Evolutionary conservation across 139 green algal species (phyloP), one percentile per base, ranked within the genome.

Genomic region (Klebsormidium nitens): DNA sequence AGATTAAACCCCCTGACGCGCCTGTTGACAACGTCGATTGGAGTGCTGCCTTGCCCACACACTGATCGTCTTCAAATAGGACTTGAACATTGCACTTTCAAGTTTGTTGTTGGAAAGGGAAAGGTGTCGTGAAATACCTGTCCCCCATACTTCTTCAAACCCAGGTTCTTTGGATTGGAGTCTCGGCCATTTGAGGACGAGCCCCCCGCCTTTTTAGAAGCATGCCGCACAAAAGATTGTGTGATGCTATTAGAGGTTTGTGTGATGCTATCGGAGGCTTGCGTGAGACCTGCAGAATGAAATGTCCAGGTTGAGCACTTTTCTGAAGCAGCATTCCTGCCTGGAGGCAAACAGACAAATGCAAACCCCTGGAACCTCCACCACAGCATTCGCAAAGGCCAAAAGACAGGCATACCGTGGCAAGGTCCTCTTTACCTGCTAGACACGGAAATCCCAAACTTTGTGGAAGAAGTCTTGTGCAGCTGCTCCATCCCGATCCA

Each of bases 161-260:
- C 93, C 23, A 98, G 77, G 69, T 91, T 88, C 64, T 97, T 95
- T 6, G 93, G 88, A 0, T 85, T 73, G 0, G 86, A 91, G 48
- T 91, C 87, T 6, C 86, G 82, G 5, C 84, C 89, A 72, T 98
- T 97, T 36, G 89, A 83, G 0, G 88, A 89, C 14, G 84, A 89
- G 2, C 88, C 88, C 23, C 87, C 89, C 59, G 84, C 75, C 74
- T 95, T 95, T 52, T 95, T 95, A 44, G 81, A 87, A 0, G 88
- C 88, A 55, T 42, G 66, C 31, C 69, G 64, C 46, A 55, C 23
- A 55, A 55, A 55, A 55, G 23, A 55, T 23, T 55, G 23, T 55
- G 46, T 55, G 46, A 23, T 23, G 23, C 23, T 55, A 23, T 23
- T 23, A 23, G 23, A 55, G 23, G 23, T 31, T 55, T 23, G 23